A percentile compares a stretch with the other conserved stretches of the same genome.
Evolutionary conservation across 495 filamentous ascomycete species (phyloP).

Genomic region (Parmelia sp.): DNA sequence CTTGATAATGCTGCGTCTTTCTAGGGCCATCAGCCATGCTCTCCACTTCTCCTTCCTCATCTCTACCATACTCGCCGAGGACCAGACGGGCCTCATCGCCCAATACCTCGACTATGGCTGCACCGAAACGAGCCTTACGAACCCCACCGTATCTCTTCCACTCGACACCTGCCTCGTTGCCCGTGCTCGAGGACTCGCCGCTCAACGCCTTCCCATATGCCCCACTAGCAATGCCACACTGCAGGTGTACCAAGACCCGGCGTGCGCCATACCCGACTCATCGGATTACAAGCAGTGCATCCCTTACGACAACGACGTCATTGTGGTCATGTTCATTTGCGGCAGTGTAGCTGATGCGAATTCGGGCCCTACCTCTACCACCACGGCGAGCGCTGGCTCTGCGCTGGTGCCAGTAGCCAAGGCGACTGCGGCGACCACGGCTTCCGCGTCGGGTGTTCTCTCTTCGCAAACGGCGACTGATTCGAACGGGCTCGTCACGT

Average conservation of each 20-base stretch:
- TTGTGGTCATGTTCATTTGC: constrained; percentile 11
- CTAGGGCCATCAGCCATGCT: not conserved
- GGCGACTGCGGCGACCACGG: constrained; percentile 8
- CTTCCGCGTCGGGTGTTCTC: not conserved
- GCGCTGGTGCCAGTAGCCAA: constrained; percentile 8
- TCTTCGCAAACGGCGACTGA: not conserved
- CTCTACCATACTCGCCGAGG: not conserved
- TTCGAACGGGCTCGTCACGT: constrained; percentile 1
- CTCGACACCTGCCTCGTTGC: constrained; percentile 9
- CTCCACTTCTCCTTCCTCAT: not conserved
- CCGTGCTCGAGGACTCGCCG: not conserved
- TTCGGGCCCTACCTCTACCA: constrained; percentile 11
- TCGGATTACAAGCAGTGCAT: not conserved
- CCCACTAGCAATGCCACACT: constrained; percentile 6
- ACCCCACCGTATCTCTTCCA: constrained; percentile 9
- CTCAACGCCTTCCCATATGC: constrained; percentile 7
- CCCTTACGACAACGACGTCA: not conserved
- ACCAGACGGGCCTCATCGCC: constrained; percentile 4
- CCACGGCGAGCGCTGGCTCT: constrained; percentile 11
- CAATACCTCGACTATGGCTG: not conserved
- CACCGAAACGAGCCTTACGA: not conserved
- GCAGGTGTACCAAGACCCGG: constrained; percentile 7
- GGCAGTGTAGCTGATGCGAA: not conserved
- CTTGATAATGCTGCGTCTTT: not conserved
- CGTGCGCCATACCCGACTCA: constrained; percentile 1